Conservation (phyloP, 2,329 filamentous ascomycete genomes). For the Shiraia bambusicola region DNA sequence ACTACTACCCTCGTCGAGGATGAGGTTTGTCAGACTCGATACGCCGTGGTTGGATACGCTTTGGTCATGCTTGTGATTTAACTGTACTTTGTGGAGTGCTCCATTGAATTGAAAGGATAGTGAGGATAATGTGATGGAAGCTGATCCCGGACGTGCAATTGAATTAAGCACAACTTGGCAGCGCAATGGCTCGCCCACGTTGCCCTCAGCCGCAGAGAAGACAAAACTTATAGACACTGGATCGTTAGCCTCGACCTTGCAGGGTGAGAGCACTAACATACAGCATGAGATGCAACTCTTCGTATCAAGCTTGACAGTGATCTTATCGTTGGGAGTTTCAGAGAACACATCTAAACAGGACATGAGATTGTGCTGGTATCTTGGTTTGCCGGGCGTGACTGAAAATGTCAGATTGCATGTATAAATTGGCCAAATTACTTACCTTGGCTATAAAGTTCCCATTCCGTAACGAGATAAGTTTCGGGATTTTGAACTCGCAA, state of each 20-base stretch:
- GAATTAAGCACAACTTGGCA: constrained; percentile 59
- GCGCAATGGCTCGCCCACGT: constrained; percentile 60
- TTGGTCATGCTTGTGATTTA: constrained; percentile 28
- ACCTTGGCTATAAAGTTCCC: constrained; percentile 54
- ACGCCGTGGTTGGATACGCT: constrained; percentile 4
- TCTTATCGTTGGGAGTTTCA: constrained; percentile 40
- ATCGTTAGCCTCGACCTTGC: constrained; percentile 26
- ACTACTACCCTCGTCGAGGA: constrained; percentile 30
- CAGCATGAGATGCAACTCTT: constrained; percentile 54
- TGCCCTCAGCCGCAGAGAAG: constrained; percentile 57
- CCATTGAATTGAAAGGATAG: constrained; percentile 57
- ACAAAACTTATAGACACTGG: constrained; percentile 54
- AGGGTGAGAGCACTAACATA: constrained; percentile 43
- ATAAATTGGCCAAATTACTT: constrained; percentile 1
- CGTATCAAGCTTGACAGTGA: constrained; percentile 50
- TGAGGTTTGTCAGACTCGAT: constrained; percentile 24
- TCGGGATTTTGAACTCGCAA: constrained; percentile 48
- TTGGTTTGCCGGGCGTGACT: constrained; percentile 37
- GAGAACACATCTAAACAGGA: constrained; percentile 46
- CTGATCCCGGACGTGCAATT: constrained; percentile 47
- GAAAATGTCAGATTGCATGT: not conserved
- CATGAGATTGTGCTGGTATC: constrained; percentile 50
- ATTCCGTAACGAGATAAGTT: constrained; percentile 55
- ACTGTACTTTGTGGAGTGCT: constrained; percentile 36
- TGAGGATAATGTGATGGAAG: constrained; percentile 51